These are phyloP conservation scores for Dryas octopetala DNA, from an alignment of 306 rosid species.

Conservation along the genomic window DNA sequence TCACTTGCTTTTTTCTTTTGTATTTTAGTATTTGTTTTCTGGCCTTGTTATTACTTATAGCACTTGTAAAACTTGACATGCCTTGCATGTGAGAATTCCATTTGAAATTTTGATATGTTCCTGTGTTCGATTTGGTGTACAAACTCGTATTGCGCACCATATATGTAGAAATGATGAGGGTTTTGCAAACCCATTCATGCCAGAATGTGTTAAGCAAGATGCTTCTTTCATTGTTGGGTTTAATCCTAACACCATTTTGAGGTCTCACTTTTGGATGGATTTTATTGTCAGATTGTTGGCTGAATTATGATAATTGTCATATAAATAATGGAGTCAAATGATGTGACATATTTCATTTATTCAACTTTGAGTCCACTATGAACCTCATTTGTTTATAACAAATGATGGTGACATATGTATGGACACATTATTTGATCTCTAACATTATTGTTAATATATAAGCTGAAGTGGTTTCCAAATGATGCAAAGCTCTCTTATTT, in stretches of 20 bases:
- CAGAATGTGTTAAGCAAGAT: background rate
- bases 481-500: no score
- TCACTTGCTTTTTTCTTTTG: background rate
- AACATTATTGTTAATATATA: no score
- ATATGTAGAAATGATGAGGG: background rate
- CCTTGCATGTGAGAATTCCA: slow-evolving; percentile 5
- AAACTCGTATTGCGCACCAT: background rate
- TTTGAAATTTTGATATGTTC: slow-evolving; percentile 13
- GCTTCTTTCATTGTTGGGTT: background rate
- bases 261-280: background rate
- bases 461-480: no score
- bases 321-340: no score
- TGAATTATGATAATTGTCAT: no score
- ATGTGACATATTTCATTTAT: no score
- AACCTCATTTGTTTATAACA: no score
- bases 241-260: background rate
- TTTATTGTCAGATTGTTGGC: background rate
- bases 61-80: slow-evolving; percentile 5
- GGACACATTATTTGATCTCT: no score
- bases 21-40: background rate
- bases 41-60: background rate
- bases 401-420: no score
- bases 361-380: no score
- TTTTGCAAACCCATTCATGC: slow-evolving; percentile 1
- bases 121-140: background rate